phyloP scores from a whole-genome alignment of 129 eudicot genomes.

The Flaveria robusta region DNA sequence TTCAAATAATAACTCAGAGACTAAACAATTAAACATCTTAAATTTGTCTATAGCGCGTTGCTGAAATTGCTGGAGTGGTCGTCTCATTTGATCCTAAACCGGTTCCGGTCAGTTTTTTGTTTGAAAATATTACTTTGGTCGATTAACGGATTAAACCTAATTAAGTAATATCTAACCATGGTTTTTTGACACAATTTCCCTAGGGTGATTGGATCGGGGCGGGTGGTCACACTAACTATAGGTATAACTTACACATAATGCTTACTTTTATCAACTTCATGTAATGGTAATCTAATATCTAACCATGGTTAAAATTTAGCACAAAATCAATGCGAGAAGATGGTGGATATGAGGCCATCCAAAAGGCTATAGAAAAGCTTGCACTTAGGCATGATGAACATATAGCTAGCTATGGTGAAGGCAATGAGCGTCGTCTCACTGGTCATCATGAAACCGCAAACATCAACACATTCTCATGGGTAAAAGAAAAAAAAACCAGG shows the following conservation, averaged over 20 bases:
- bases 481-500: slow-evolving; percentile 27
- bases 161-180: neutral
- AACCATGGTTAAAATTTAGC: slow-evolving; percentile 31
- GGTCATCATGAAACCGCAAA: slow-evolving; percentile 76
- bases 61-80: slow-evolving; percentile 80
- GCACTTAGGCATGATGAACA: slow-evolving; percentile 68
- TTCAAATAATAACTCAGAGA: no score
- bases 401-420: slow-evolving; percentile 83
- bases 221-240: slow-evolving; percentile 77
- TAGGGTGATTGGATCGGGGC: slow-evolving; percentile 99
- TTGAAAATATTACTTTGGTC: neutral
- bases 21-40: no score
- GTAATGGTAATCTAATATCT: slow-evolving; percentile 5
- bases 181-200: slow-evolving; percentile 1
- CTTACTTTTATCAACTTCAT: neutral
- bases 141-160: neutral
- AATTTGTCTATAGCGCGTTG: slow-evolving; percentile 56
- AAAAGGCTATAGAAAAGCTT: slow-evolving; percentile 89
- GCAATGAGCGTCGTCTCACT: slow-evolving; percentile 87
- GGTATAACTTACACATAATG: slow-evolving; percentile 37
- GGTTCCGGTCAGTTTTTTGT: slow-evolving; percentile 56
- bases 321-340: slow-evolving; percentile 81
- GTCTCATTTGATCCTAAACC: slow-evolving; percentile 89
- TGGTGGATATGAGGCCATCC: slow-evolving; percentile 75
- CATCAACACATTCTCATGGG: slow-evolving; percentile 81